A percentile compares a stretch with the other conserved stretches of the same genome.
Conservation (phyloP, 768 basidiomycete species). For the Boletus pseudo-olivaceus region DNA sequence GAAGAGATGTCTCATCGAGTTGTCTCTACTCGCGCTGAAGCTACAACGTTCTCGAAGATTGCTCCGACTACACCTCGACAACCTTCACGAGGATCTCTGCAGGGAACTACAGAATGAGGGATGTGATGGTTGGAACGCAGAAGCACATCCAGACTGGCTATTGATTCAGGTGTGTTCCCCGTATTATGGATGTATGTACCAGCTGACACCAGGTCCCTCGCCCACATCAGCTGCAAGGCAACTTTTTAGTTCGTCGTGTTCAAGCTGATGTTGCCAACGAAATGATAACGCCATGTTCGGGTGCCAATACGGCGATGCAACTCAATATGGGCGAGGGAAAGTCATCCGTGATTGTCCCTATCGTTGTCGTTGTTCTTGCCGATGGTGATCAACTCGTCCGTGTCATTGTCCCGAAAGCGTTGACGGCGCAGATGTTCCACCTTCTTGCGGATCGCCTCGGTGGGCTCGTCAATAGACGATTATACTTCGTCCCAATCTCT, state of each 20-base stretch:
- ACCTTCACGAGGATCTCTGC: conserved; percentile 30
- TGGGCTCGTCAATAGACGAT: conserved; percentile 43
- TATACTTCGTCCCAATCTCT: conserved; percentile 51
- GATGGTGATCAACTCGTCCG: conserved; percentile 43
- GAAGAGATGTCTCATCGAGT: conserved; percentile 25
- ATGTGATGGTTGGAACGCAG: conserved; percentile 14
- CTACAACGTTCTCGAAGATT: conserved; percentile 39
- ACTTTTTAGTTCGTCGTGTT: conserved; percentile 41
- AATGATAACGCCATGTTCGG: conserved; percentile 42
- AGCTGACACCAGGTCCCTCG: neutral
- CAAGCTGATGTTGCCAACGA: conserved; percentile 41
- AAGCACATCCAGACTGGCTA: conserved; percentile 39
- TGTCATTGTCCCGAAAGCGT: conserved; percentile 48
- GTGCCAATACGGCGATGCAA: conserved; percentile 40
- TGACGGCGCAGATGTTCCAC: conserved; percentile 47
- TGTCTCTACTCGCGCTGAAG: conserved; percentile 30
- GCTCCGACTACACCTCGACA: conserved; percentile 19
- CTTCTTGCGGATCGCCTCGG: conserved; percentile 42
- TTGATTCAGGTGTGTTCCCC: conserved; percentile 38
- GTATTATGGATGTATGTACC: neutral
- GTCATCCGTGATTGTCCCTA: conserved; percentile 45
- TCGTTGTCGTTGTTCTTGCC: conserved; percentile 38
- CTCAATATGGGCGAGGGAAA: conserved; percentile 63
- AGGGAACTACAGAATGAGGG: conserved; percentile 27
- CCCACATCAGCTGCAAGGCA: conserved; percentile 39